These are phyloP conservation scores for Chlorella vulgaris DNA, from an alignment of 139 green algal species.

Conservation along the genomic window DNA sequence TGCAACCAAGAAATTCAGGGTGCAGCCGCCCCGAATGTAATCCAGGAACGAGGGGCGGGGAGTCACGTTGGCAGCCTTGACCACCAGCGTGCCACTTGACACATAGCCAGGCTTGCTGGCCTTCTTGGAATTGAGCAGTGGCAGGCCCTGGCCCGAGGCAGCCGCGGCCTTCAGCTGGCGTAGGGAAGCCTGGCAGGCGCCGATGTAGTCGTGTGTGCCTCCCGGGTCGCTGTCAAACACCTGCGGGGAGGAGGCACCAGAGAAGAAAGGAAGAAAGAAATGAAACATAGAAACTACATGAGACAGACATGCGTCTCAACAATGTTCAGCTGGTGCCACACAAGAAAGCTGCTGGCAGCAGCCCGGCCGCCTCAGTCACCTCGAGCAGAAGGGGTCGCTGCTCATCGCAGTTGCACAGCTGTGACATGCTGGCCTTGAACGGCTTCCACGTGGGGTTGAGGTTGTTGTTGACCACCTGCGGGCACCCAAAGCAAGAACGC, in stretches of 20 bases:
- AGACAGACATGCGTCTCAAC: no score
- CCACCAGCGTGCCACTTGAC: background rate
- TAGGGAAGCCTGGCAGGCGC: conserved; percentile 7
- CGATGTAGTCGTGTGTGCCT: conserved; percentile 35
- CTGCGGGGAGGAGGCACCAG: no score
- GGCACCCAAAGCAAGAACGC: background rate
- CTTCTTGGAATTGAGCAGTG: conserved; percentile 19
- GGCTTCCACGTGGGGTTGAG: conserved; percentile 46
- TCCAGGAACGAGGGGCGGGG: conserved; percentile 48
- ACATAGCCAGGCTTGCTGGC: background rate
- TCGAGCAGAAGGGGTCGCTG: conserved; percentile 36
- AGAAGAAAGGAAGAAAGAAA: no score
- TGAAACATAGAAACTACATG: no score
- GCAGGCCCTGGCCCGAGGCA: background rate
- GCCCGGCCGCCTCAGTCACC: no score
- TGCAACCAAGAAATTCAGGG: conserved; percentile 53
- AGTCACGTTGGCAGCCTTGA: background rate
- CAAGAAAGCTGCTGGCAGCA: no score
- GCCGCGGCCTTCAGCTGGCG: background rate
- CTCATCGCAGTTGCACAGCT: conserved; percentile 52
- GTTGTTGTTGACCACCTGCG: conserved; percentile 41
- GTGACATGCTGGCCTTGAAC: conserved; percentile 26
- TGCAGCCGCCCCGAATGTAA: conserved; percentile 37
- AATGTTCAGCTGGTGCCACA: no score
- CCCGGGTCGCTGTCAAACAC: conserved; percentile 30